These are phyloP conservation scores for Oxyria digyna DNA, from an alignment of 148 eudicot genomes.

Conservation along the genomic window DNA sequence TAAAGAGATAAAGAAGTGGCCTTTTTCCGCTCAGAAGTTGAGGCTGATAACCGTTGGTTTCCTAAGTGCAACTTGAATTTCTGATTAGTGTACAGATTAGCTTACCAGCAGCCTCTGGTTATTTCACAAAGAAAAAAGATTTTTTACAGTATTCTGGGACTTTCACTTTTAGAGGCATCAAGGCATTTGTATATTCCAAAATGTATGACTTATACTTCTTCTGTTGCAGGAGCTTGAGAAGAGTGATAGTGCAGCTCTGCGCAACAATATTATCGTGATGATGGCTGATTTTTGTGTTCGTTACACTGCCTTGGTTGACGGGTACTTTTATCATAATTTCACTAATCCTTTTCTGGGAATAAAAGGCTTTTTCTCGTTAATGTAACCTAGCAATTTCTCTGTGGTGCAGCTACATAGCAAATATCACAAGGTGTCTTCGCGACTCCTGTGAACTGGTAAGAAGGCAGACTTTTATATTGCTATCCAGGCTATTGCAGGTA, in stretches of 20 bases:
- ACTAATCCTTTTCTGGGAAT: not conserved
- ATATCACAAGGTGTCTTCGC: constrained; percentile 87
- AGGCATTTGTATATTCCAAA: not conserved
- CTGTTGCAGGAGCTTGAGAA: constrained; percentile 84
- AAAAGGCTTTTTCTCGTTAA: not conserved
- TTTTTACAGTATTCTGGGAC: not conserved
- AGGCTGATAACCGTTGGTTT: not conserved
- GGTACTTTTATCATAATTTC: constrained; percentile 32
- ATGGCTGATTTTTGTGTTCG: constrained; percentile 97
- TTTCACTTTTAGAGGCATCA: not conserved
- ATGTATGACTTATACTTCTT: constrained; percentile 2
- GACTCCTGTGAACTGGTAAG: constrained; percentile 93
- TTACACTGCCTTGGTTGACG: constrained; percentile 89
- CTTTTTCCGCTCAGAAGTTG: not conserved
- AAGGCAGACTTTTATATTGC: constrained; percentile 86
- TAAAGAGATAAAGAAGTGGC: not conserved
- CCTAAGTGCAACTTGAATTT: not conserved
- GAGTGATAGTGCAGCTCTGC: constrained; percentile 74
- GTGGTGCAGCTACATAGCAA: constrained; percentile 63
- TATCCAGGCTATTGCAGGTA: constrained; percentile 89
- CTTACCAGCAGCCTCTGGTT: not conserved
- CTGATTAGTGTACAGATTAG: not conserved
- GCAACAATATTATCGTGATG: constrained; percentile 75
- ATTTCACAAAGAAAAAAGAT: not conserved
- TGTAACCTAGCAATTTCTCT: constrained; percentile 6